Conservation (phyloP, 345 rosid genomes). For the Citrus australasica region DNA sequence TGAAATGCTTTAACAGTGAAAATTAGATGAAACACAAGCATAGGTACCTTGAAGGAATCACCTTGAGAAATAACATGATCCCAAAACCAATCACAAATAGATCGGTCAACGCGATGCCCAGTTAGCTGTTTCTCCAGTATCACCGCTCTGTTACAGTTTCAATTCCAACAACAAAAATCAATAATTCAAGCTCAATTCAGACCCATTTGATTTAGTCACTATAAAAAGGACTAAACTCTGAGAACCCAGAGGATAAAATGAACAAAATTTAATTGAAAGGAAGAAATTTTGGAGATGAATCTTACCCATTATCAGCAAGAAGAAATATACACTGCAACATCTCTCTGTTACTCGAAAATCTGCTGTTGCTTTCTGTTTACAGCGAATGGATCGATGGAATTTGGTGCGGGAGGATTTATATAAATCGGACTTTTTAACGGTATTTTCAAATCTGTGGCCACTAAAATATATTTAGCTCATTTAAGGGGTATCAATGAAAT, state of each 20-base stretch:
- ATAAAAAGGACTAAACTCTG: neutral
- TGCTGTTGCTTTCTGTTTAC: neutral
- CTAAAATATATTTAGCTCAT: neutral
- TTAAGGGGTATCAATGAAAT: neutral
- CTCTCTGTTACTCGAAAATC: slow-evolving; percentile 20
- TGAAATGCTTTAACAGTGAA: neutral
- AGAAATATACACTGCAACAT: slow-evolving; percentile 98
- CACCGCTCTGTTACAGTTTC: slow-evolving; percentile 59
- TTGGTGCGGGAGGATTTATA: neutral
- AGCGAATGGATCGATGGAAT: neutral
- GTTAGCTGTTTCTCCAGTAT: slow-evolving; percentile 98
- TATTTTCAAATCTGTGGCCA: neutral
- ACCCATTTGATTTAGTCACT: neutral
- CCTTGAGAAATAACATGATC: slow-evolving; percentile 68
- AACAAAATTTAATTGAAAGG: neutral
- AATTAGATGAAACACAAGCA: slow-evolving; percentile 8
- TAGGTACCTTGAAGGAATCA: slow-evolving; percentile 68
- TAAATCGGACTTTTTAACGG: neutral
- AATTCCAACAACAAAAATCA: slow-evolving; percentile 1
- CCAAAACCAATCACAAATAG: slow-evolving; percentile 97
- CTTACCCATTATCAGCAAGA: slow-evolving; percentile 89
- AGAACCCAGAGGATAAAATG: neutral
- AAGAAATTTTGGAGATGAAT: neutral
- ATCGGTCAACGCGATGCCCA: slow-evolving; percentile 89
- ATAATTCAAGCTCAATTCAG: neutral